Evolutionary conservation across 805 yeast species (phyloP).

Genomic region (Spathaspora girioi): DNA sequence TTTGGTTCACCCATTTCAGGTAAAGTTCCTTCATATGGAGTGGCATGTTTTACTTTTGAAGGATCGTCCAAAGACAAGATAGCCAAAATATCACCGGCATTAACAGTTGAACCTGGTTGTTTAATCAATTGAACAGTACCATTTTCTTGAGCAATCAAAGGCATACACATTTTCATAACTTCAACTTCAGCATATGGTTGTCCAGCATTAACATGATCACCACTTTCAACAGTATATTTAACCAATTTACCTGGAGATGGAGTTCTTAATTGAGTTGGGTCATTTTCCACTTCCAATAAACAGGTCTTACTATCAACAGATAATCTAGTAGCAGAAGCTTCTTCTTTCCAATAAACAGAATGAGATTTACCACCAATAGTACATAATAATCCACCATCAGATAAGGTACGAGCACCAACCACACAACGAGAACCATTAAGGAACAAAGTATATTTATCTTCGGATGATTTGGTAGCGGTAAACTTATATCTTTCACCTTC

Average conservation of each 20-base stretch:
- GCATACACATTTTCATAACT: slow-evolving; percentile 99
- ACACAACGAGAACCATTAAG: slow-evolving; percentile 90
- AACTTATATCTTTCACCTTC: slow-evolving; percentile 91
- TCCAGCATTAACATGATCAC: slow-evolving; percentile 88
- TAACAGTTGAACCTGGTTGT: slow-evolving; percentile 97
- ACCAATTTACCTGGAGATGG: slow-evolving; percentile 99
- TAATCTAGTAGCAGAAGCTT: slow-evolving; percentile 89
- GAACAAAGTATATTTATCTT: slow-evolving; percentile 81
- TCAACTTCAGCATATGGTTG: slow-evolving; percentile 98
- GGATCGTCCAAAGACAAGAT: slow-evolving; percentile 95
- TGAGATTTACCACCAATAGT: slow-evolving; percentile 92
- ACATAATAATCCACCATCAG: slow-evolving; percentile 91
- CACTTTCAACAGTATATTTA: slow-evolving; percentile 88
- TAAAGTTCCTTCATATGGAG: slow-evolving; percentile 90
- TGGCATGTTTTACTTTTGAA: slow-evolving; percentile 93
- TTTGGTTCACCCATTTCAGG: slow-evolving; percentile 85
- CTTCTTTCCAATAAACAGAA: slow-evolving; percentile 96
- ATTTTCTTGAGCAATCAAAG: slow-evolving; percentile 86
- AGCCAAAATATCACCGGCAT: slow-evolving; percentile 96
- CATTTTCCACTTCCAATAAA: slow-evolving; percentile 89
- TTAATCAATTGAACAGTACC: slow-evolving; percentile 90
- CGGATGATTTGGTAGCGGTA: slow-evolving; percentile 90
- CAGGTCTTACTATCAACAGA: slow-evolving; percentile 96
- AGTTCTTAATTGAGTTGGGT: slow-evolving; percentile 96
- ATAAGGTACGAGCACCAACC: slow-evolving; percentile 81